Evolutionary conservation across 2,329 filamentous ascomycete species (phyloP).

Genomic region (Kalaharituber pfeilii): DNA sequence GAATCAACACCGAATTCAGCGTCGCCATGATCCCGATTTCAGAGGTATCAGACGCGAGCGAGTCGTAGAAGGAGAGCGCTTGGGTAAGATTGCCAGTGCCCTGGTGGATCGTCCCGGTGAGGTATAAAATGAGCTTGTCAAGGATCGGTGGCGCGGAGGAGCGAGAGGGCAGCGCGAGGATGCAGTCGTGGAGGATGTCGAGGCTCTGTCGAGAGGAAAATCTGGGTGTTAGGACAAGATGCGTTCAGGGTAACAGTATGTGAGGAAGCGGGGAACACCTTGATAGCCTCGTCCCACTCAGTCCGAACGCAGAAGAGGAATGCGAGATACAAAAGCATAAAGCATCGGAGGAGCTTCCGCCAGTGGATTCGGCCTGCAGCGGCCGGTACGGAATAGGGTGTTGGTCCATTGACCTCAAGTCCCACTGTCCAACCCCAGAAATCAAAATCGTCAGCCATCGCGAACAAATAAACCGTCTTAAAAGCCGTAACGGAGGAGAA

Average conservation of each 20-base stretch:
- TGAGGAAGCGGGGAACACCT: constrained; percentile 3
- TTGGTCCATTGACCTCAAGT: neutral
- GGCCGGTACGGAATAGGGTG: constrained; percentile 2
- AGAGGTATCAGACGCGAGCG: constrained; percentile 13
- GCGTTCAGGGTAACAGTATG: neutral
- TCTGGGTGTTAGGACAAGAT: constrained; percentile 7
- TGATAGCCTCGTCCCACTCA: constrained; percentile 18
- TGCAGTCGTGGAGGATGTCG: constrained; percentile 4
- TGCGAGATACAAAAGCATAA: constrained; percentile 16
- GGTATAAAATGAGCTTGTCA: constrained; percentile 8
- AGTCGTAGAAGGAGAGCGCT: constrained; percentile 10
- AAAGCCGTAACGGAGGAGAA: no score
- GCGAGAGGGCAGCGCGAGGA: neutral
- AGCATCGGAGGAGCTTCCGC: constrained; percentile 14
- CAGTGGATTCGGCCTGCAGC: constrained; percentile 2
- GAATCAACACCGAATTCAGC: constrained; percentile 34
- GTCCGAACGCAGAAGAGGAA: constrained; percentile 18
- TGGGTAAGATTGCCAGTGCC: constrained; percentile 15
- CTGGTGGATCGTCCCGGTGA: constrained; percentile 15
- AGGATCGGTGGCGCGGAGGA: neutral
- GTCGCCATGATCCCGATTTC: constrained; percentile 33
- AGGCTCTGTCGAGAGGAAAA: constrained; percentile 9
- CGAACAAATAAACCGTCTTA: neutral
- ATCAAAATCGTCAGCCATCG: neutral
- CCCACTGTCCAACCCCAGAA: neutral